Evolutionary conservation across 805 yeast genomes (phyloP), one percentile per base, ranked within the genome.

Genomic region (Yarrowia hollandica): DNA sequence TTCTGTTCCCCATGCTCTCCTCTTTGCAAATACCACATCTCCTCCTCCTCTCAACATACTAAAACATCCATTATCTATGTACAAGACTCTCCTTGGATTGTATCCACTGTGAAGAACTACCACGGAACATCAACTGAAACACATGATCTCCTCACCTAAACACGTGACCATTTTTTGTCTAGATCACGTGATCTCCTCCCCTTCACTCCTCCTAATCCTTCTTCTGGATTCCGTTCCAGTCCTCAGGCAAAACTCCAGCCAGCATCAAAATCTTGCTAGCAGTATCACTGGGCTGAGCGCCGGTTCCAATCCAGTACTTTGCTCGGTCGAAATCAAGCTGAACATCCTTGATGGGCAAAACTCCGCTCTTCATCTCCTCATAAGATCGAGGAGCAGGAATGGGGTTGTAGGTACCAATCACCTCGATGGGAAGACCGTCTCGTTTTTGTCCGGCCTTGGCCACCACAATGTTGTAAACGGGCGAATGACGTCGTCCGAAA

Each of bases 301-400:
- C 99, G 16, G 90, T 96, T 67, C 97, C 96, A 31, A 94, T 75
- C 99, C 99, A 94, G 73, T 94, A 94, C 71, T 90, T 90, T 5
- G 96, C 83, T 67, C 97, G 82, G 64, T 83, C 83, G 69, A 94
- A 90, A 70, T 94, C 98, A 33, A 94, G 75, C 64, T 84, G 80
- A 37, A 92, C 81, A 65, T 90, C 90, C 71, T 94, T 92, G 50
- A 80, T 77, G 11, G 91, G 88, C 62, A 79, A 74, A 31, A 72
- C 69, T 10, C 86, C 88, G 18, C 69, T 70, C 35, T 78, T 81
- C 64, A 74, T 75, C 67, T 87, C 89, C 62, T 77, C 80, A 19
- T 84, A 81, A 0, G 86, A 77, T 60, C 85, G 71, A 26, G 92
- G 87, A 55, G 79, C 77, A 4, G 97, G 88, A 21, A 81, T 76